Base-by-base conservation (phyloP, 1,284 basidiomycete species). In the Malassezia sympodialis region DNA sequence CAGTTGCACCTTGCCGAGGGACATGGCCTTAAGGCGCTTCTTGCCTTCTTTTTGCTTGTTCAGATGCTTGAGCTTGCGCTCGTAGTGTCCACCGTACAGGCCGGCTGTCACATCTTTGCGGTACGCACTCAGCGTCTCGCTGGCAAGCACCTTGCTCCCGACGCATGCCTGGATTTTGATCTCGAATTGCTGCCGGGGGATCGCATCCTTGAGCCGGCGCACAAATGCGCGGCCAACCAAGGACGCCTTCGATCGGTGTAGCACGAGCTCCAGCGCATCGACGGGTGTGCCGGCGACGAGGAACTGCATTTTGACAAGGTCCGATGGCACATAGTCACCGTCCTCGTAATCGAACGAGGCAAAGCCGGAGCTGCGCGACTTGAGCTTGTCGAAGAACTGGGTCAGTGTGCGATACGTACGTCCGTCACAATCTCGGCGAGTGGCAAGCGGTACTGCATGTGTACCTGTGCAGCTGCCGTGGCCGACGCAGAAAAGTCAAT, bases 181-280 rank as follows among this genome's bases (percentile, higher is more conserved):
- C 75, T 96, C 93, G 71, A 93, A 96, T 54, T 93, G 78, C 75
- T 96, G 93, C 43, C 87, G 80, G 15, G 90, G 90, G 32, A 96
- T 64, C 19, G 65, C 62, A 5, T 69, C 67, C 50, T 66, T 71
- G 26, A 73, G 42, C 49, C 66, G 68, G 49, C 66, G 62, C 2
- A 63, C 65, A 69, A 68, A 72, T 32, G 34, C 24, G 10, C 68
- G 42, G 12, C 62, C 72, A 19, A 46, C 61, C 23, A 59, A 53
- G 30, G 60, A 40, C 6, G 68, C 61, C 53, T 73, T 72, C 30
- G 60, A 62, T 0, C 72, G 60, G 40, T 72, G 70, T 60, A 69
- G 59, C 49, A 72, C 66, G 45, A 67, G 61, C 27, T 60, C 60
- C 10, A 73, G 58, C 23, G 72, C 69, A 39, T 73, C 72, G 19